These are phyloP conservation scores for Russula lepida DNA, from an alignment of 768 basidiomycete species.

Conservation along the genomic window DNA sequence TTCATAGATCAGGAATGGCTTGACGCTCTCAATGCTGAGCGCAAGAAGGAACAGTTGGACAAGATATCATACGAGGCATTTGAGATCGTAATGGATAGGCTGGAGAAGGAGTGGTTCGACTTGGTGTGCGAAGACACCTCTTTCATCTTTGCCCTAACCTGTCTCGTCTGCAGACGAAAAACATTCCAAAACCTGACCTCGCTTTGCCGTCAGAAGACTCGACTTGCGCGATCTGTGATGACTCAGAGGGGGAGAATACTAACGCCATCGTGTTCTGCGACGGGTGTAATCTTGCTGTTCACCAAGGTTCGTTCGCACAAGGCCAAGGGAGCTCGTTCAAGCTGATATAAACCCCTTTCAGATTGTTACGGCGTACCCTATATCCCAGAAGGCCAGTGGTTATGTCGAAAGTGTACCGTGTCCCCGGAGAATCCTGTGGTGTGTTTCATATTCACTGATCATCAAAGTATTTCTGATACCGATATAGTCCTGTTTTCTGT, in stretches of 20 bases:
- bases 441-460: slow-evolving; percentile 27
- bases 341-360: slow-evolving; percentile 26
- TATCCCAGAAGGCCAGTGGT: slow-evolving; percentile 99
- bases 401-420: slow-evolving; percentile 96
- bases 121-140: slow-evolving; percentile 46
- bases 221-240: slow-evolving; percentile 94
- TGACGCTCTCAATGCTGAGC: slow-evolving; percentile 70
- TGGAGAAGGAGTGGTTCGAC: slow-evolving; percentile 99
- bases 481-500: slow-evolving; percentile 80
- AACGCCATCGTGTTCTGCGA: slow-evolving; percentile 99
- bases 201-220: slow-evolving; percentile 92
- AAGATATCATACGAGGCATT: slow-evolving; percentile 77
- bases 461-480: neutral
- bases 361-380: slow-evolving; percentile 99
- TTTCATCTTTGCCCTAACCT: neutral
- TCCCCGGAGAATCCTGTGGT: slow-evolving; percentile 96
- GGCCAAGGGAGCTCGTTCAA: neutral
- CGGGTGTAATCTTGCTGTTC: slow-evolving; percentile 98
- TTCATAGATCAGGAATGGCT: slow-evolving; percentile 90
- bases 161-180: slow-evolving; percentile 60
- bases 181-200: slow-evolving; percentile 81
- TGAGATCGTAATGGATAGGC: slow-evolving; percentile 92
- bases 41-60: slow-evolving; percentile 67
- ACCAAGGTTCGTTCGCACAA: slow-evolving; percentile 63
- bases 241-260: slow-evolving; percentile 96